Evolutionary conservation across 1,284 basidiomycete genomes (phyloP).

Genomic region (Cutaneotrichosporon sp.): DNA sequence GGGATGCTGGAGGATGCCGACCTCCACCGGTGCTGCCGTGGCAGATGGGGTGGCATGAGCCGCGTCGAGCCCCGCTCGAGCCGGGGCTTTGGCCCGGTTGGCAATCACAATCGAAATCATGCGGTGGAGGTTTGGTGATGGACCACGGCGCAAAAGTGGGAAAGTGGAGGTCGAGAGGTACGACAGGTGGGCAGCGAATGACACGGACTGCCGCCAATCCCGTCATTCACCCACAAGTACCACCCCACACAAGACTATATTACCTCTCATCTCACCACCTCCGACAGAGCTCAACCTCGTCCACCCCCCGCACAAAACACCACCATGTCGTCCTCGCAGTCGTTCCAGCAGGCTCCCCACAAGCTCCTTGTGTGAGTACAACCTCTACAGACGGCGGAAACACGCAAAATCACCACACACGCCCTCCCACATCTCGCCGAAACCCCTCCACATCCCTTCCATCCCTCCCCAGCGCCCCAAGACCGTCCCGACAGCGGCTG

Average conservation of each 20-base stretch:
- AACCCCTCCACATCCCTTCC: not conserved
- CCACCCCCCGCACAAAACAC: not conserved
- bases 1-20: not conserved
- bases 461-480: not conserved
- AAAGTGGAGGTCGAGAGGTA: not conserved
- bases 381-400: not conserved
- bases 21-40: not conserved
- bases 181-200: not conserved
- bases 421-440: too few species aligned
- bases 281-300: not conserved
- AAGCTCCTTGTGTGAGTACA: constrained; percentile 47
- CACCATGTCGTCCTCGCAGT: constrained; percentile 27
- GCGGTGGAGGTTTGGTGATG: not conserved
- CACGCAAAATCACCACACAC: too few species aligned
- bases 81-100: not conserved
- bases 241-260: not conserved
- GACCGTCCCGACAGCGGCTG: constrained; percentile 2
- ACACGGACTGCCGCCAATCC: not conserved
- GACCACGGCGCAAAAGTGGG: not conserved
- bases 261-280: not conserved
- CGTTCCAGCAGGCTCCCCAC: constrained; percentile 47
- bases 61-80: not conserved
- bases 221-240: not conserved
- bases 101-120: not conserved
- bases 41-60: too few species aligned